Base-by-base conservation (phyloP, 352 stramenopile species). In the Phytophthora crassamura region DNA sequence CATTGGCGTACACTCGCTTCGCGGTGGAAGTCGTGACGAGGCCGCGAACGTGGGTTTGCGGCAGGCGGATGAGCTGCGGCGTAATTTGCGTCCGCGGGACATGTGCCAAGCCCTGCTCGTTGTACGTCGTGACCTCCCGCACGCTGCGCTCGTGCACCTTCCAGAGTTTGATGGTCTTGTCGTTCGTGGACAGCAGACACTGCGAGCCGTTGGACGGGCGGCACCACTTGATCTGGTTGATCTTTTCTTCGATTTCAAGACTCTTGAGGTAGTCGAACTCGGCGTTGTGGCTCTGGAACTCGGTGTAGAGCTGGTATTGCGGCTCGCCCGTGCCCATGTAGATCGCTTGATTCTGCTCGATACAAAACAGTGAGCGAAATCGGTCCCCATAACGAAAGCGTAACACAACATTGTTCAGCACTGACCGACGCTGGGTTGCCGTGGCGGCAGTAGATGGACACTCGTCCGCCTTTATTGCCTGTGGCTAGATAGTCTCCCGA, bases 91-190 rank as follows among this genome's bases (percentile, higher is more conserved):
- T 18, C 16, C 61, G 58, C 15, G 60, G 62, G 18, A 75, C 52
- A 32, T 77, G 61, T 12, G 69, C 59, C 18, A 81, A 51, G 2
- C 56, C 60, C 50, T 82, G 74, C 52, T 78, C 66, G 67, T 89
- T 90, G 74, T 83, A 93, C 62, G 89, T 83, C 38, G 84, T 90
- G 51, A 93, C 77, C 51, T 90, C 82, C 45, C 77, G 75, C 28
- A 95, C 84, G 28, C 84, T 88, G 43, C 85, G 84, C 71, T 94
- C 84, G 62, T 90, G 77, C 34, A 98, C 67, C 52, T 97, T 98
- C 96, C 96, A 99, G 22, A 99, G 76, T 75, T 99, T 99, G 66
- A 99, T 97, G 30, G 96, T 99, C 78, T 99, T 99, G 81, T 99
- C 95, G 74, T 99, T 99, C 16, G 96, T 98, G 10, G 90, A 95